A percentile compares a stretch with the other conserved stretches of the same genome.
These are phyloP conservation scores for Ophiostoma tasmaniense DNA, from an alignment of 2,329 filamentous ascomycete species.

Conservation along the genomic window DNA sequence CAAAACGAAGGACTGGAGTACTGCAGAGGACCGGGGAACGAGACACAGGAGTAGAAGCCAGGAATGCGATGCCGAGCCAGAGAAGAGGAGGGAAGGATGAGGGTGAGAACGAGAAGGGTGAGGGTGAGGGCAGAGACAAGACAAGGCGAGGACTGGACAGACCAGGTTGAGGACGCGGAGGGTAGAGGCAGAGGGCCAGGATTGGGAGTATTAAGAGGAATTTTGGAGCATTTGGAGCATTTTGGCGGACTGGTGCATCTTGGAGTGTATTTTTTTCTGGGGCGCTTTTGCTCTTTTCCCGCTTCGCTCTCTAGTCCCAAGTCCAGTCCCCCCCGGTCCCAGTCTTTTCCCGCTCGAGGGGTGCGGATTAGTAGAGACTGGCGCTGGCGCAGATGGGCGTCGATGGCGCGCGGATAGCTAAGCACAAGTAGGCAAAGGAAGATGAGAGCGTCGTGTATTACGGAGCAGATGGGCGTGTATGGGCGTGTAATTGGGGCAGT, in stretches of 20 bases:
- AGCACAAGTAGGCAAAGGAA: slow-evolving; percentile 9
- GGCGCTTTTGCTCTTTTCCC: background rate
- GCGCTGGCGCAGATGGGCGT: slow-evolving; percentile 4
- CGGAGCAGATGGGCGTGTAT: background rate
- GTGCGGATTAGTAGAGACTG: background rate
- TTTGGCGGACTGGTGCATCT: background rate
- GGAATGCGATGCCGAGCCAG: slow-evolving; percentile 3
- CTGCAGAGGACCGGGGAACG: background rate
- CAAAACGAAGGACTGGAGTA: slow-evolving; percentile 10
- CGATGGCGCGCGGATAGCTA: slow-evolving; percentile 11
- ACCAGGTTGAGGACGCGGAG: slow-evolving; percentile 6
- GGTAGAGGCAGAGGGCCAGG: background rate
- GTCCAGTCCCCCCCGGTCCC: background rate
- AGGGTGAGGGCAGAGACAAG: background rate
- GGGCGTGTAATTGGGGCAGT: slow-evolving; percentile 11
- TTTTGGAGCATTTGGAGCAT: background rate
- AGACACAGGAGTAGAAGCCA: background rate
- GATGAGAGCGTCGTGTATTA: slow-evolving; percentile 12
- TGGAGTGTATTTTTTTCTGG: background rate
- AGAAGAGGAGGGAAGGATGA: background rate
- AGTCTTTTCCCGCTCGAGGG: slow-evolving; percentile 2
- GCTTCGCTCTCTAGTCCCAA: background rate
- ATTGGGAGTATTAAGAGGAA: slow-evolving; percentile 9
- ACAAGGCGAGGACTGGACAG: too few relatives aligned
- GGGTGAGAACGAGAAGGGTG: background rate